Evolutionary conservation across 139 green algal genomes (phyloP), one percentile per base, ranked within the genome.

Genomic region (Pycnococcus provasolii): DNA sequence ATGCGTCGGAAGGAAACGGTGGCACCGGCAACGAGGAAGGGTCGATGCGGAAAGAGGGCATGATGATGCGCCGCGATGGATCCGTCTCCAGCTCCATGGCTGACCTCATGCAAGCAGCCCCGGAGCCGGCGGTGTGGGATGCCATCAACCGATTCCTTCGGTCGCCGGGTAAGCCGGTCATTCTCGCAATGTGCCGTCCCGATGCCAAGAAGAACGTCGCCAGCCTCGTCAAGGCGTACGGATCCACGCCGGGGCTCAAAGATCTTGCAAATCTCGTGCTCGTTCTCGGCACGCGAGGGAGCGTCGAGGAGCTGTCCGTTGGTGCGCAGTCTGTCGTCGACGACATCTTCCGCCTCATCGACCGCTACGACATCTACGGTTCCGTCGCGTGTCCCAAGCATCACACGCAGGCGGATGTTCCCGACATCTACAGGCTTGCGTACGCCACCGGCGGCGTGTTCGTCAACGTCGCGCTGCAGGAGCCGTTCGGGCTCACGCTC

Each of bases 121-220:
- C 26, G 26, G 26, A 26, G 26, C 26, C 26, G 26, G 26, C 26
- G 26, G 26, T 26, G 26, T 26, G 26, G 26, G 26, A 26, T 26
- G 26, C 26, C 26, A 26, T 95, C 53, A 72, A 71, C 42, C 78
- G 81, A 40, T 97, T 95, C 81, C 79, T 96, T 72, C 77, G 79
- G 61, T 94, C 96, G 79, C 91, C 89, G 1, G 78, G 81, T 67
- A 95, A 96, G 83, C 91, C 91, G 2, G 91, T 87, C 37, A 88
- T 97, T 48, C 82, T 97, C 71, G 89, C 89, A 55, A 94, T 97
- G 86, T 81, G 66, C 45, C 85, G 91, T 1, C 88, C 91, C 15
- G 91, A 96, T 72, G 79, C 88, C 46, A 97, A 97, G 83, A 97
- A 97, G 81, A 97, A 97, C 83, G 79, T 97, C 72, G 84, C 81